Conservation (phyloP, 2,329 filamentous ascomycete genomes). For the Hypoxylon sp. region DNA sequence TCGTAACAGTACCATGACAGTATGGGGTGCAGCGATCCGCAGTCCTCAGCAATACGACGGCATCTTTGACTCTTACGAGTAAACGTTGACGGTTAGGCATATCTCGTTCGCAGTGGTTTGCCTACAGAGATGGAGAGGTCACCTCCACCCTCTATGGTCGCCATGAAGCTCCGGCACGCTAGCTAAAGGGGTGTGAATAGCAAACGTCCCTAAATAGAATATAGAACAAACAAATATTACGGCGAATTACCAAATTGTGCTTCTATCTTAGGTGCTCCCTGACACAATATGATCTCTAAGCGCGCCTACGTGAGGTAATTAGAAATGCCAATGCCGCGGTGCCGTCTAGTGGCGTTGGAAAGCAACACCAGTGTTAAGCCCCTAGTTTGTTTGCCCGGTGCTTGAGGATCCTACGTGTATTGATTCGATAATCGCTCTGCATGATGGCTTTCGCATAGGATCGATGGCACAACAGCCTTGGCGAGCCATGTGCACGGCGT, state of each 20-base stretch:
- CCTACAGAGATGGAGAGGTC: neutral
- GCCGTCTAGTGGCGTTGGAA: slow-evolving; percentile 1
- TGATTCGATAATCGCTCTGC: slow-evolving; percentile 8
- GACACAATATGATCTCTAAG: neutral
- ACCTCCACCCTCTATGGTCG: neutral
- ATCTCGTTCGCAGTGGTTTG: neutral
- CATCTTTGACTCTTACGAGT: neutral
- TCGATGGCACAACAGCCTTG: slow-evolving; percentile 6
- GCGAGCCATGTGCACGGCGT: slow-evolving; percentile 12
- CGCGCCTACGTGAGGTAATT: slow-evolving; percentile 3
- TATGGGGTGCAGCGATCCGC: neutral
- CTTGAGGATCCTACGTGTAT: neutral
- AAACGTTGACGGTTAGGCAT: neutral
- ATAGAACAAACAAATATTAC: slow-evolving; percentile 20
- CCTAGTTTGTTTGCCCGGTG: slow-evolving; percentile 1
- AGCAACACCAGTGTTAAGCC: neutral
- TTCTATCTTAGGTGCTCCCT: neutral
- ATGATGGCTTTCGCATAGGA: slow-evolving; percentile 20
- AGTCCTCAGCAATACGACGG: slow-evolving; percentile 8
- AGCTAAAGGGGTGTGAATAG: slow-evolving; percentile 7
- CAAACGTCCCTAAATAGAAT: slow-evolving; percentile 10
- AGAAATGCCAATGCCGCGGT: slow-evolving; percentile 7
- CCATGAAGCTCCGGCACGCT: neutral
- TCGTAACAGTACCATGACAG: slow-evolving; percentile 1
- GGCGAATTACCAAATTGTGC: neutral